Evolutionary conservation across 108 stramenopile genomes (phyloP), one percentile per base, ranked within the genome.

Genomic region (Skeletonema costatum): DNA sequence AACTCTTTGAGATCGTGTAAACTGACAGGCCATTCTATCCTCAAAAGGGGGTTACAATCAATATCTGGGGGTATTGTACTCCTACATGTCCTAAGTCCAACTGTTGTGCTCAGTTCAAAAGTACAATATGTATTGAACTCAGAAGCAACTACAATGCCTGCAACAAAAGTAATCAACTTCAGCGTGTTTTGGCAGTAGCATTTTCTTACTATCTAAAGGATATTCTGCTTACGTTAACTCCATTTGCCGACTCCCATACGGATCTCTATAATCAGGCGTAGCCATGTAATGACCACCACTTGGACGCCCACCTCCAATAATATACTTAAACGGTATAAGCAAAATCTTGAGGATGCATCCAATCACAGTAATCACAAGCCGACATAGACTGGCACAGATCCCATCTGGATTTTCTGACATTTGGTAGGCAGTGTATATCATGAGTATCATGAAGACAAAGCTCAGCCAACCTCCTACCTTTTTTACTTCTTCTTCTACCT

Each of bases 341-440:
- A 90, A 59, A 44, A 92, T 76, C 70, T 92, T 92, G 60, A 92
- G 31, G 11, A 88, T 79, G 60, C 88, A 81, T 11, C 83, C 75
- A 17, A 60, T 41, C 30, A 88, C 81, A 2, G 87, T 88, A 51
- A 88, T 84, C 1, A 80, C 83, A 63, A 88, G 56, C 13, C 87
- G 87, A 68, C 86, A 87, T 21, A 87, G 60, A 38, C 89, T 90
- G 12, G 92, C 89, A 74, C 85, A 90, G 62, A 92, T 80, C 19
- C 92, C 92, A 76, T 92, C 92, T 17, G 92, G 92, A 81, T 92
- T 92, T 66, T 92, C 92, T 19, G 89, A 89, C 89, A 92, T 87
- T 82, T 92, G 92, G 80, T 90, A 87, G 0, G 92, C 92, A 2
- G 92, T 89, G 60, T 86, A 90, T 25, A 92, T 79, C 89, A 90